A percentile compares a stretch with the other conserved stretches of the same genome.
phyloP scores from a whole-genome alignment of 1,284 basidiomycete genomes.

The Chondrostereum purpureum region DNA sequence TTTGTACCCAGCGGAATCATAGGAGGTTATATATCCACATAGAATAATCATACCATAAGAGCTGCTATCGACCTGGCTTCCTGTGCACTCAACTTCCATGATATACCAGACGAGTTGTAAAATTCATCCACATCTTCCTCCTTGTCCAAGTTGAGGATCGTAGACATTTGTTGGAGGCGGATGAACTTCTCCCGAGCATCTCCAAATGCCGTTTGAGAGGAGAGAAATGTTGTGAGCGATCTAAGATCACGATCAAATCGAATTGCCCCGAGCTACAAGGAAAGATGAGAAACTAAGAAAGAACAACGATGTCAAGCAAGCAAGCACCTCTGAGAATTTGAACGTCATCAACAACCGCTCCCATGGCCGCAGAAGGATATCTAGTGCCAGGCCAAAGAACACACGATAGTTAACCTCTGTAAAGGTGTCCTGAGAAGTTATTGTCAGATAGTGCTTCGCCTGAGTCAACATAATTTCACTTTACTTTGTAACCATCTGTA shows the following conservation, averaged over 20 bases:
- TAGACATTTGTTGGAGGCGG: conserved; percentile 89
- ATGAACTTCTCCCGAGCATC: conserved; percentile 89
- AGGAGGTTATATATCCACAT: neutral
- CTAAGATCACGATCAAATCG: conserved; percentile 93
- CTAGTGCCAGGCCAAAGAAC: conserved; percentile 81
- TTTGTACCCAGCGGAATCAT: neutral
- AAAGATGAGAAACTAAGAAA: conserved; percentile 3
- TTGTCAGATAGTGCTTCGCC: neutral
- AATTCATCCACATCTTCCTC: conserved; percentile 91
- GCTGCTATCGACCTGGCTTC: conserved; percentile 72
- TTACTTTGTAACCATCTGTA: conserved; percentile 79
- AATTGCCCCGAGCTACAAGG: conserved; percentile 82
- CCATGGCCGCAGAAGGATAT: conserved; percentile 88
- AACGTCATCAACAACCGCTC: conserved; percentile 81
- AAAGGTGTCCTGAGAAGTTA: conserved; percentile 67
- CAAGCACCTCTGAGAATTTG: conserved; percentile 79
- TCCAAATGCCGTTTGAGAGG: conserved; percentile 80
- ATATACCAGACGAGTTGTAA: conserved; percentile 86
- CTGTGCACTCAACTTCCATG: conserved; percentile 75
- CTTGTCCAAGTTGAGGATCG: conserved; percentile 83
- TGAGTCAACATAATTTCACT: neutral
- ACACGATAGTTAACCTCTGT: conserved; percentile 84
- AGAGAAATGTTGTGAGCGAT: conserved; percentile 76
- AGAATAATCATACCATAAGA: conserved; percentile 42
- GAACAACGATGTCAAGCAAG: neutral